Conservation (phyloP, 2,329 filamentous ascomycete genomes). For the Aspergillus sclerotialis region DNA sequence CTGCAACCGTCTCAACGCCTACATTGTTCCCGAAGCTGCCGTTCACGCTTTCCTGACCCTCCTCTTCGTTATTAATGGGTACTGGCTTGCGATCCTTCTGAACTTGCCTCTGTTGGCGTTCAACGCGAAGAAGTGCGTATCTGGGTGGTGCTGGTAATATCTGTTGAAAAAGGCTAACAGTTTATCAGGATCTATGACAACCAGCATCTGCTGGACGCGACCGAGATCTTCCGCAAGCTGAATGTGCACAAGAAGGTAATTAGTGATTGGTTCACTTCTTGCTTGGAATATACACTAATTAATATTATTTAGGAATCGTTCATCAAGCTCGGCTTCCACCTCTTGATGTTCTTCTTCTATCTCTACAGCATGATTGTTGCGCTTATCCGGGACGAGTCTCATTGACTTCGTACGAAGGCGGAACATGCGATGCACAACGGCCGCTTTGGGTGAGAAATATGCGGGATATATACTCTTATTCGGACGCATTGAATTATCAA, state of each 20-base stretch:
- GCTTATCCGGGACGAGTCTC: constrained; percentile 87
- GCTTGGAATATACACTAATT: too few relatives aligned
- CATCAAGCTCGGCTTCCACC: constrained; percentile 96
- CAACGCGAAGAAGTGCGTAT: constrained; percentile 93
- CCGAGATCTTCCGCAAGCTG: constrained; percentile 97
- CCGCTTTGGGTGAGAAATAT: constrained; percentile 10
- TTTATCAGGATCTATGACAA: constrained; percentile 81
- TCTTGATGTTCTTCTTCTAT: constrained; percentile 99
- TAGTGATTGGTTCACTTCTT: too few relatives aligned
- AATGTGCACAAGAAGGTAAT: constrained; percentile 97
- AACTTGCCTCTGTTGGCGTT: constrained; percentile 88
- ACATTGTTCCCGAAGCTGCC: constrained; percentile 96
- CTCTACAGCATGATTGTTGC: constrained; percentile 98
- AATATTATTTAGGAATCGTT: constrained; percentile 96
- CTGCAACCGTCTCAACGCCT: constrained; percentile 99
- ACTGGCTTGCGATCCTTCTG: constrained; percentile 88
- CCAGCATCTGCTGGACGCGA: constrained; percentile 92
- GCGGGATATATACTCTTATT: constrained; percentile 1
- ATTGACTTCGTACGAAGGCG: constrained; percentile 51
- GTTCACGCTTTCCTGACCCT: constrained; percentile 95
- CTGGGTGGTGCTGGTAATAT: background rate
- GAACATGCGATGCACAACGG: constrained; percentile 35
- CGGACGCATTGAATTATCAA: background rate
- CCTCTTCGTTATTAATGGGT: constrained; percentile 95
- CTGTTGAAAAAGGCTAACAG: constrained; percentile 13